phyloP scores from a whole-genome alignment of 176 grass and related monocot genomes.

The Carex scoparia region DNA sequence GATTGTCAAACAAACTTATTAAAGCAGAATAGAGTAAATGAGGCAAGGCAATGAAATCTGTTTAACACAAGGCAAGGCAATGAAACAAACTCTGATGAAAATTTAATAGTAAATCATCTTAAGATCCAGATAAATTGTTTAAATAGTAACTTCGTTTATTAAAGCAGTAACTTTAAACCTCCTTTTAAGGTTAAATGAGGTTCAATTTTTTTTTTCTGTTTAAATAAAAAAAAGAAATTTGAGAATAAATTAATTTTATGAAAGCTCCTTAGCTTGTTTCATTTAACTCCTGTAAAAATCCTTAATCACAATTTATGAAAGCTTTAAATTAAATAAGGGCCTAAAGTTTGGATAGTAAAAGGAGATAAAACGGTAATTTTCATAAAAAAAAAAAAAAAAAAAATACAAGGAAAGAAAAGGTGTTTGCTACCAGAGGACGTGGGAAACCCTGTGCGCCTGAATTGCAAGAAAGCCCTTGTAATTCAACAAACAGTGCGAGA shows the following conservation, averaged over 20 bases:
- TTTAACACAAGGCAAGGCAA: not conserved
- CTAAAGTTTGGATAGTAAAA: no score
- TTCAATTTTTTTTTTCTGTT: not conserved
- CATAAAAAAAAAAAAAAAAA: no score
- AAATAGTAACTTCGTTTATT: not conserved
- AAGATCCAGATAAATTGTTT: not conserved
- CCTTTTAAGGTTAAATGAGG: not conserved
- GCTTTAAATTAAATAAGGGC: no score
- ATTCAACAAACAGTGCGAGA: conserved; percentile 93
- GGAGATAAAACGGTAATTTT: no score
- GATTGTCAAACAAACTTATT: no score
- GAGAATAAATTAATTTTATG: no score
- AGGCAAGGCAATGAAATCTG: no score
- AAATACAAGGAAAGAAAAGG: no score
- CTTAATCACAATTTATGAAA: no score
- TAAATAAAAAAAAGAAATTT: not conserved
- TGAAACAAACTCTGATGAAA: not conserved
- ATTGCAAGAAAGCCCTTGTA: conserved; percentile 97
- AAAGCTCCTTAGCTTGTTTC: no score
- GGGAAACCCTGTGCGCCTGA: conserved; percentile 79
- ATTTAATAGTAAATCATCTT: not conserved
- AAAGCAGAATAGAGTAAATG: no score
- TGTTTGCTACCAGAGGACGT: conserved; percentile 53
- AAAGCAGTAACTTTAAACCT: not conserved
- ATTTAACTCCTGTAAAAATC: no score